phyloP scores from a whole-genome alignment of 78 protist genomes.

The Polysphondylium violaceum region DNA sequence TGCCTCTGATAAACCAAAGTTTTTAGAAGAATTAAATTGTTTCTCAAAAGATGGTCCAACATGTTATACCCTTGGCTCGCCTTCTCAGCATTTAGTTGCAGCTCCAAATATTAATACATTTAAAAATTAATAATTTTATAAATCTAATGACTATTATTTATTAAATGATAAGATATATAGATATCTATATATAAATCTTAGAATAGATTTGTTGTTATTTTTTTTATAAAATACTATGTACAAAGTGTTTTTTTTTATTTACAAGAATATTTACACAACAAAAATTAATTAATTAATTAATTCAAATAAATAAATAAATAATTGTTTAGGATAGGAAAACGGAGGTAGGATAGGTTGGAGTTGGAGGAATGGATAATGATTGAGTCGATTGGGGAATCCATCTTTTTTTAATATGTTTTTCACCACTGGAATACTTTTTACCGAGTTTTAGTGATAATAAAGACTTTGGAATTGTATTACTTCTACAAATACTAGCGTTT shows the following conservation, averaged over 20 bases:
- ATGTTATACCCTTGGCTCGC: conserved; percentile 56
- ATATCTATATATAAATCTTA: not conserved
- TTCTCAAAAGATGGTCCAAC: conserved; percentile 51
- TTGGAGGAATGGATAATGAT: not conserved
- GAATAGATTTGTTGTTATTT: not conserved
- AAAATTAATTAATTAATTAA: no score
- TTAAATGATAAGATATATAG: not conserved
- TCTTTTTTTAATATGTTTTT: no score
- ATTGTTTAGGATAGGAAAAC: no score
- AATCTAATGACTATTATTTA: not conserved
- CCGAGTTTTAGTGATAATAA: not conserved
- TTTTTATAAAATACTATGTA: no score
- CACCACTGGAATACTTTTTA: not conserved
- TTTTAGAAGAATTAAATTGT: conserved; percentile 66
- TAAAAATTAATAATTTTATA: not conserved
- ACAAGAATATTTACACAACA: no score
- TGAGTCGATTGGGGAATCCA: not conserved
- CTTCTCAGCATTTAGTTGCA: conserved; percentile 70
- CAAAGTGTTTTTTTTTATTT: no score
- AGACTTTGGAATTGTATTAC: not conserved
- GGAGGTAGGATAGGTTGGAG: no score
- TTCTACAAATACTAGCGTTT: not conserved
- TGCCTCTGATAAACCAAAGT: conserved; percentile 60
- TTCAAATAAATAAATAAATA: no score
- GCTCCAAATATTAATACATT: conserved; percentile 30